Percentiles rank a stretch among this genome's conserved stretches.
These are phyloP conservation scores for Letharia lupina DNA, from an alignment of 495 filamentous ascomycete genomes.

Conservation along the genomic window DNA sequence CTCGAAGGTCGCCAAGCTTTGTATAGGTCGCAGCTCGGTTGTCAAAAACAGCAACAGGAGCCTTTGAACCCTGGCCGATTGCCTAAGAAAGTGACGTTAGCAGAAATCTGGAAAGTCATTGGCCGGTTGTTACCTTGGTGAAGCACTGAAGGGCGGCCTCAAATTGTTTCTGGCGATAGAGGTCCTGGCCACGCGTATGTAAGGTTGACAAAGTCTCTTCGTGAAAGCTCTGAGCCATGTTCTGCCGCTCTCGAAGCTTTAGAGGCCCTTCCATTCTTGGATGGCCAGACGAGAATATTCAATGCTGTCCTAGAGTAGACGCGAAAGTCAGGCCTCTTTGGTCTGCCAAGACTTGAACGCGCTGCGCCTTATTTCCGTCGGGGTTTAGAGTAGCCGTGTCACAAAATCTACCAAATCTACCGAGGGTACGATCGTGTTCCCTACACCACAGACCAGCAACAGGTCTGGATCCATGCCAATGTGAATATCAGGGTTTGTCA, in stretches of 20 bases:
- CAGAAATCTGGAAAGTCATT: conserved; percentile 8
- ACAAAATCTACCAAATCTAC: too few relatives aligned
- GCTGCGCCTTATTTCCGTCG: neutral
- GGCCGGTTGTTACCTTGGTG: conserved; percentile 30
- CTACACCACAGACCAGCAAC: too few relatives aligned
- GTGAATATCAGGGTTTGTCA: too few relatives aligned
- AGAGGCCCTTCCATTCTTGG: conserved; percentile 11
- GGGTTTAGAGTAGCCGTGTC: neutral
- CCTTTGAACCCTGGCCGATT: conserved; percentile 28
- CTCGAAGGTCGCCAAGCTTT: conserved; percentile 45
- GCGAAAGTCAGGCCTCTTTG: neutral
- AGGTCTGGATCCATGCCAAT: too few relatives aligned
- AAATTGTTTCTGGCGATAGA: conserved; percentile 37
- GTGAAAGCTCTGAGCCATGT: conserved; percentile 13
- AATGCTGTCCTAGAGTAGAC: neutral
- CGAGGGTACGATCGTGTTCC: too few relatives aligned
- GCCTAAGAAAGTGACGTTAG: conserved; percentile 29
- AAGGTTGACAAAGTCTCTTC: conserved; percentile 21
- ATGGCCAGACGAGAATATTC: neutral
- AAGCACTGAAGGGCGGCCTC: conserved; percentile 37
- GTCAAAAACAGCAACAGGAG: conserved; percentile 43
- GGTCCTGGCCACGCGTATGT: conserved; percentile 34
- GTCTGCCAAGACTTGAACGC: neutral
- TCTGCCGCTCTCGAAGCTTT: conserved; percentile 10
- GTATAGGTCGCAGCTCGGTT: conserved; percentile 53